Base-by-base conservation (phyloP, 2,329 filamentous ascomycete genomes). In the Phialemonium atrogriseum region DNA sequence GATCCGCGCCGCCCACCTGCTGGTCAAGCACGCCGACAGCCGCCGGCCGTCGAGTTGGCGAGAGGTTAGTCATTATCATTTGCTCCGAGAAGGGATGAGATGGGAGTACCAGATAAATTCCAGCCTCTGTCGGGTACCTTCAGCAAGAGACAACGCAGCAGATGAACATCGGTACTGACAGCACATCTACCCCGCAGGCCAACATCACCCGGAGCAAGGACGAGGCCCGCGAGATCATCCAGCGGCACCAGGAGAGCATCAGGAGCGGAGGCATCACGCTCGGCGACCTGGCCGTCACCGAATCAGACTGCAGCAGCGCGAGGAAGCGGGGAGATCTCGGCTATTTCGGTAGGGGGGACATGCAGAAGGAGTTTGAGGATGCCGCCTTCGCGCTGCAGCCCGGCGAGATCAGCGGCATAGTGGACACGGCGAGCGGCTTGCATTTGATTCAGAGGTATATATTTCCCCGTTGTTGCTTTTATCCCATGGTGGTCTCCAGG, bases 351-450 rank as follows among this genome's bases (percentile, higher is more conserved):
- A 79, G 73, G 49, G 86, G 87, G 17, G 89, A 96, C 51, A 98
- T 98, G 91, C 91, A 98, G 58, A 89, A 88, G 66, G 89, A 95
- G 61, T 98, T 98, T 52, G 91, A 98, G 62, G 86, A 95, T 35
- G 88, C 88, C 5, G 83, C 91, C 2, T 98, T 98, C 62, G 80
- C 73, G n/a, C 68, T 98, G 34, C 73, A 88, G 58, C 80, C 81
- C 3, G 88, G 87, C 20, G 76, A 95, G 60, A 77, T 96, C 51
- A 95, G 88, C 60, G 69, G 73, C 27, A 70, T 95, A 22, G 82
- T 96, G 10, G 84, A 94, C 60, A 95, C 91, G 23, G 88, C 87
- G 30, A 95, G 88, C 32, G 91, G 91, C 1, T 67, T 96, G 51
- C 91, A 98, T 64, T 68, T 98, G 60, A 98, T 98, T 60, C 83